Conservation (phyloP, 192 early-diverging fungal genomes). For the Backusella tuberculispora region DNA sequence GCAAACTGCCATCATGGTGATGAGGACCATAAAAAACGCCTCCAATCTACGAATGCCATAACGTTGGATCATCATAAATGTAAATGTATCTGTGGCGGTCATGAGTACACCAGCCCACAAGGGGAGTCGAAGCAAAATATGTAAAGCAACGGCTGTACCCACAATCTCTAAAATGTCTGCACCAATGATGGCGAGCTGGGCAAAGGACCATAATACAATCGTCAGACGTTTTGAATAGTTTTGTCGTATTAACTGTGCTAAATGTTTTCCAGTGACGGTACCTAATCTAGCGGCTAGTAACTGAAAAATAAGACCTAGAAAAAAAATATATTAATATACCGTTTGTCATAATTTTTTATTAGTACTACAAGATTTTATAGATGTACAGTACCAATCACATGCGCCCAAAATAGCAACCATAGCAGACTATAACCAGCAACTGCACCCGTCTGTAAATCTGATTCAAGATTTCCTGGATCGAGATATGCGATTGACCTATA, state of each 20-base stretch:
- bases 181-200: slow-evolving; percentile 70
- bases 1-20: slow-evolving; percentile 73
- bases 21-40: slow-evolving; percentile 71
- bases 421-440: slow-evolving; percentile 67
- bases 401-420: slow-evolving; percentile 68
- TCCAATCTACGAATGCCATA: slow-evolving; percentile 74
- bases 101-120: slow-evolving; percentile 78
- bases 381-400: slow-evolving; percentile 50
- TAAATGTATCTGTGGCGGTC: slow-evolving; percentile 77
- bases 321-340: neutral
- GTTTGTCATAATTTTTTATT: neutral
- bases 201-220: slow-evolving; percentile 59
- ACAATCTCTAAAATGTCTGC: slow-evolving; percentile 83
- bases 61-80: slow-evolving; percentile 71
- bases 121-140: slow-evolving; percentile 73
- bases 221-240: slow-evolving; percentile 54
- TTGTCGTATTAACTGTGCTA: slow-evolving; percentile 57
- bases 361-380: neutral
- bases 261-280: slow-evolving; percentile 64
- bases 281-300: slow-evolving; percentile 63
- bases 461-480: slow-evolving; percentile 72
- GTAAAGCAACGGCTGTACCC: slow-evolving; percentile 86
- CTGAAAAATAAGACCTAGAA: slow-evolving; percentile 59
- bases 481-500: slow-evolving; percentile 69
- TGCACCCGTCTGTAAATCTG: slow-evolving; percentile 70